Percentiles rank a stretch among this genome's conserved stretches.
These are phyloP conservation scores for Eucalyptus coolabah DNA, from an alignment of 345 rosid genomes.

Conservation along the genomic window DNA sequence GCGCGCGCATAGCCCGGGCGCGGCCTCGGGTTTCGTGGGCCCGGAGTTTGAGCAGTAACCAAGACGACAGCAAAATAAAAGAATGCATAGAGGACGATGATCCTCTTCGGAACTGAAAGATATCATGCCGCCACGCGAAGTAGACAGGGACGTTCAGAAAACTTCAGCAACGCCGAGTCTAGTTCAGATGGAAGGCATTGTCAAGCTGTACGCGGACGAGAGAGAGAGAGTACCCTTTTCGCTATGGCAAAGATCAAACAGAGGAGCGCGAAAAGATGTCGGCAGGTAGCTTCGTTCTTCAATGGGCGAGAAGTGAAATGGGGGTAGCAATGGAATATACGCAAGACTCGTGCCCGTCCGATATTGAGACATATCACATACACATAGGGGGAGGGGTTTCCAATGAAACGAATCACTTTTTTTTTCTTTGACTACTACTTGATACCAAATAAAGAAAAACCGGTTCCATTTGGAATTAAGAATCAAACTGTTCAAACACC, in stretches of 20 bases:
- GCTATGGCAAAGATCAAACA: not conserved
- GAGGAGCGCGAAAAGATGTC: not conserved
- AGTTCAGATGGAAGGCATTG: not conserved
- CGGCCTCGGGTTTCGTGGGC: no score
- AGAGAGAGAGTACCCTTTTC: not conserved
- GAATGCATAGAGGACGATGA: not conserved
- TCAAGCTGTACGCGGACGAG: not conserved
- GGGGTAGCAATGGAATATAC: not conserved
- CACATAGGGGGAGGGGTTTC: no score
- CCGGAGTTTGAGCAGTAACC: not conserved
- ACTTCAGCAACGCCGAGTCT: not conserved
- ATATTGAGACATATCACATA: not conserved
- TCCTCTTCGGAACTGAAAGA: not conserved
- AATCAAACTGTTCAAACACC: fast-evolving
- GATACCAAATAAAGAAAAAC: no score
- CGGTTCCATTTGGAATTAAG: no score
- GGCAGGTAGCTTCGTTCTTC: not conserved
- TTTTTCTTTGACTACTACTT: no score
- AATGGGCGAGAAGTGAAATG: not conserved
- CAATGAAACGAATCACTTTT: no score
- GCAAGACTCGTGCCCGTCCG: not conserved
- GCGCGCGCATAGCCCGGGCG: not conserved
- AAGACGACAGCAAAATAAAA: not conserved
- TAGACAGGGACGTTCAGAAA: not conserved
- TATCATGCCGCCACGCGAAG: not conserved